Conservation (phyloP, 305 asterid species). For the Caryopteris hybrid region DNA sequence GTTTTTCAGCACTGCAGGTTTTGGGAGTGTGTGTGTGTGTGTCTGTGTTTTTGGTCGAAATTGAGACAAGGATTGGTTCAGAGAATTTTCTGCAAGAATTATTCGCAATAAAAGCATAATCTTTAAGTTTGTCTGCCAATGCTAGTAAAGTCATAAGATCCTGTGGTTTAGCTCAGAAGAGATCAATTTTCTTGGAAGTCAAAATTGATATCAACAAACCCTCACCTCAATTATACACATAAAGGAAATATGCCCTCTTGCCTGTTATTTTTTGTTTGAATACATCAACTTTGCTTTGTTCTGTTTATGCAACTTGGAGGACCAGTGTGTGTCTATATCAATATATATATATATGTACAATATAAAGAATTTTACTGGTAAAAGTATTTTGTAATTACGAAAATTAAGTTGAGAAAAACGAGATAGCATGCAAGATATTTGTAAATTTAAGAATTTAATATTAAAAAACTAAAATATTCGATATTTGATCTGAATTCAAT, state of each 20-base stretch:
- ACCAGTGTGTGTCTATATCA: not conserved
- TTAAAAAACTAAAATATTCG: no score
- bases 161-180: not conserved
- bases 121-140: constrained; percentile 26
- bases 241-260: constrained; percentile 8
- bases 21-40: not conserved
- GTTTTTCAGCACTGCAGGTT: not conserved
- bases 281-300: constrained; percentile 16
- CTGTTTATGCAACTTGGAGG: constrained; percentile 21
- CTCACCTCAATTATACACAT: not conserved
- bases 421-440: no score
- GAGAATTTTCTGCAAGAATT: constrained; percentile 22
- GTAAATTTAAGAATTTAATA: no score
- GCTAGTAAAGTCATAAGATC: constrained; percentile 27
- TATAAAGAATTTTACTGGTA: no score
- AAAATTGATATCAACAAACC: constrained; percentile 17
- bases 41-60: not conserved
- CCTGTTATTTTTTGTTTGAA: constrained; percentile 8
- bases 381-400: no score
- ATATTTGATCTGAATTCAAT: no score
- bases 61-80: constrained; percentile 15
- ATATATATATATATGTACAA: no score
- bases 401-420: no score
- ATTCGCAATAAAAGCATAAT: constrained; percentile 29
- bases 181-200: constrained; percentile 13